Evolutionary conservation across 805 yeast species (phyloP).

Genomic region (Spathaspora boniae): DNA sequence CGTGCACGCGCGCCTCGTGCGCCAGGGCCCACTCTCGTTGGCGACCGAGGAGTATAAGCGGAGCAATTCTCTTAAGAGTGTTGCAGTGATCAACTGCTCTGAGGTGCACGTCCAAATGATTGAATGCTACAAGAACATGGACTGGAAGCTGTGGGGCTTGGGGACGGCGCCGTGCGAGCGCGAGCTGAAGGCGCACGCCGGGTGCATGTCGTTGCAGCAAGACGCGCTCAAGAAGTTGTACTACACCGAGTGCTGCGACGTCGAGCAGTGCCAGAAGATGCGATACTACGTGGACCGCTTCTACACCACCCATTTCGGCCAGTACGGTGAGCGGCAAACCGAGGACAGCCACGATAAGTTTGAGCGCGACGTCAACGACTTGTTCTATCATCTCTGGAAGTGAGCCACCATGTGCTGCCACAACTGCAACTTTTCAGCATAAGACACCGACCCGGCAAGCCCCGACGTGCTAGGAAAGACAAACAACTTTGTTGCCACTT

Average conservation of each 20-base stretch:
- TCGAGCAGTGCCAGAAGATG: constrained; percentile 35
- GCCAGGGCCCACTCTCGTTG: too few relatives aligned
- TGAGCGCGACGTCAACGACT: constrained; percentile 26
- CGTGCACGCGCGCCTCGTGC: too few relatives aligned
- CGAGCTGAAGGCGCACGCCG: too few relatives aligned
- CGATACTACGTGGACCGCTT: constrained; percentile 33
- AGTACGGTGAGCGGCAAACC: constrained; percentile 26
- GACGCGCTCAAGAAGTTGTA: constrained; percentile 30
- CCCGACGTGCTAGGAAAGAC: constrained; percentile 78
- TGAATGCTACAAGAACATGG: constrained; percentile 34
- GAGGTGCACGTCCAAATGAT: constrained; percentile 36
- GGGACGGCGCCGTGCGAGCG: too few relatives aligned
- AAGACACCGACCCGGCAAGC: constrained; percentile 50
- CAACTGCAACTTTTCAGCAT: constrained; percentile 39
- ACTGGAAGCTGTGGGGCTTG: too few relatives aligned
- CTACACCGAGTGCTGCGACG: constrained; percentile 34
- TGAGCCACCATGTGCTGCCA: constrained; percentile 44
- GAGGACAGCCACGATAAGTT: constrained; percentile 26
- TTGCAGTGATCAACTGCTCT: constrained; percentile 34
- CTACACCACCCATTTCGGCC: constrained; percentile 36
- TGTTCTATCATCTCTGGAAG: constrained; percentile 32
- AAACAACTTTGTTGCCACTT: constrained; percentile 30
- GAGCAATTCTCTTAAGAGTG: constrained; percentile 21
- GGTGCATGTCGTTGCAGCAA: too few relatives aligned
- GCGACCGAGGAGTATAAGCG: constrained; percentile 30